Evolutionary conservation across 1,284 basidiomycete species (phyloP).

Genomic region (Hortiboletus rubellus): DNA sequence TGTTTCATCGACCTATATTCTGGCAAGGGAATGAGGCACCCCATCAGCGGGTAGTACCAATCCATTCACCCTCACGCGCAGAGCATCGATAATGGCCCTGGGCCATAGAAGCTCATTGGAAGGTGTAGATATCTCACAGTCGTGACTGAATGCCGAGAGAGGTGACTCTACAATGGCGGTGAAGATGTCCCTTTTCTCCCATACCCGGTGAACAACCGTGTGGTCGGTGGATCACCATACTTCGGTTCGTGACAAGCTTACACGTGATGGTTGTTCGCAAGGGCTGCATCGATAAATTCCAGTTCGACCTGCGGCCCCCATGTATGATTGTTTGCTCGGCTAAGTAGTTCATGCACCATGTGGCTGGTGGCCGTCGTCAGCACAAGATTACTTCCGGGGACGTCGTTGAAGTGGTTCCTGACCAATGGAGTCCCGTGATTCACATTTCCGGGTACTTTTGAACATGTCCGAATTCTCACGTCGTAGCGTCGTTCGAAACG

Average conservation of each 20-base stretch:
- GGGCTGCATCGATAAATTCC: too few relatives aligned
- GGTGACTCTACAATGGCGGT: background rate
- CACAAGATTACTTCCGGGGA: background rate
- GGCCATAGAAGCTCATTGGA: background rate
- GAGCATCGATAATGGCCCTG: background rate
- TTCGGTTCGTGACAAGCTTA: background rate
- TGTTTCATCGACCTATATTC: background rate
- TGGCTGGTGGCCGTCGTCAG: background rate
- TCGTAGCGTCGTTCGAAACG: background rate
- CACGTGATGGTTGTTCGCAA: background rate
- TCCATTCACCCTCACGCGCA: background rate
- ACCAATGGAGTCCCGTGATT: background rate
- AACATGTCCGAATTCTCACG: slow-evolving; percentile 4
- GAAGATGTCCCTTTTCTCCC: background rate
- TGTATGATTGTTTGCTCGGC: too few relatives aligned
- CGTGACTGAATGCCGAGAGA: background rate
- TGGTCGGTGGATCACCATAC: background rate
- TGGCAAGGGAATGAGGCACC: background rate
- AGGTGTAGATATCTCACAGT: background rate
- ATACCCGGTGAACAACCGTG: background rate
- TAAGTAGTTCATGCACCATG: background rate
- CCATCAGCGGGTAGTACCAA: background rate
- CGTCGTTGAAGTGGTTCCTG: background rate
- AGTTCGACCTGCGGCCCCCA: too few relatives aligned
- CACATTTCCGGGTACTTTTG: background rate